A percentile compares a stretch with the other conserved stretches of the same genome.
Conservation (phyloP, 164 flowering plant genomes). For the Liriodendron chinense region DNA sequence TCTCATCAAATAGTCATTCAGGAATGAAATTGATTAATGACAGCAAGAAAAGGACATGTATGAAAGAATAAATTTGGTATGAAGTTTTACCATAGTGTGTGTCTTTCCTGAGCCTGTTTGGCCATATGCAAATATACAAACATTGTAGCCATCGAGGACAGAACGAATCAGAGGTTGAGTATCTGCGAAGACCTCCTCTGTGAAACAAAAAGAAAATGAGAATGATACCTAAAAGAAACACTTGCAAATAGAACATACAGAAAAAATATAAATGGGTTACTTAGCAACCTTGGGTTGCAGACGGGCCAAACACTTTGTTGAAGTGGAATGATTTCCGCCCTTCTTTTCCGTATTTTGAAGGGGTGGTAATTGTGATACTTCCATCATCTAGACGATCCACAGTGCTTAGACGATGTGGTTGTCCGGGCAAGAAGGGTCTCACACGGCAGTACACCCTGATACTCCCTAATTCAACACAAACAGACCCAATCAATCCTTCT, state of each 20-base stretch:
- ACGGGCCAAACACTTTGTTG: slow-evolving; percentile 92
- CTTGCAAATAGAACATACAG: background rate
- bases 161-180: slow-evolving; percentile 91
- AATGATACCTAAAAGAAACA: background rate
- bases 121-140: slow-evolving; percentile 98
- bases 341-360: slow-evolving; percentile 71
- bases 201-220: slow-evolving; percentile 7
- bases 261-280: background rate
- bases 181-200: slow-evolving; percentile 94
- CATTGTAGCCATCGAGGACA: slow-evolving; percentile 97
- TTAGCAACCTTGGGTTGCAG: slow-evolving; percentile 78
- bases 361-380: slow-evolving; percentile 54
- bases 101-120: slow-evolving; percentile 99
- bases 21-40: background rate
- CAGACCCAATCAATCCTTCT: background rate
- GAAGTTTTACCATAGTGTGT: slow-evolving; percentile 70
- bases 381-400: slow-evolving; percentile 85
- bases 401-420: slow-evolving; percentile 45
- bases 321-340: slow-evolving; percentile 73
- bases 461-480: slow-evolving; percentile 50
- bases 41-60: background rate
- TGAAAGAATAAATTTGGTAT: background rate
- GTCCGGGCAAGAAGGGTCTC: slow-evolving; percentile 80
- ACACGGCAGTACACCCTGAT: slow-evolving; percentile 97
- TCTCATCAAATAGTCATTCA: background rate